Evolutionary conservation across 768 basidiomycete species (phyloP).

Genomic region (Macrocybe gigantea): DNA sequence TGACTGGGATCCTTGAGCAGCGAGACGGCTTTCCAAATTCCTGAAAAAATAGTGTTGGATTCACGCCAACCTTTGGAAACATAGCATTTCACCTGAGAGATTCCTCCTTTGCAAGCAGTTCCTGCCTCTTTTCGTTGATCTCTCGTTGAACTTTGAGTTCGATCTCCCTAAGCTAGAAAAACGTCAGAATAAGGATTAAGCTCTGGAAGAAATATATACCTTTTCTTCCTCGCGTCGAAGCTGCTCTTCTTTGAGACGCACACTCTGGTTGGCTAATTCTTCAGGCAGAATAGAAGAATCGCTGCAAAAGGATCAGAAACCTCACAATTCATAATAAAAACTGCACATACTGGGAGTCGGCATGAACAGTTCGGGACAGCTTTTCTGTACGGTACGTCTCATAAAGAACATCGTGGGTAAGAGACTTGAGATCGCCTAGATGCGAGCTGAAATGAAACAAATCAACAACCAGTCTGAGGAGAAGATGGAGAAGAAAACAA

Average conservation of each 20-base stretch:
- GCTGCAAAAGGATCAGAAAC: constrained; percentile 27
- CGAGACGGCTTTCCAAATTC: constrained; percentile 86
- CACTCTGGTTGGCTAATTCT: constrained; percentile 94
- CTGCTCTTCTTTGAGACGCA: constrained; percentile 98
- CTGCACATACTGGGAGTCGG: constrained; percentile 61
- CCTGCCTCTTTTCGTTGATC: constrained; percentile 96
- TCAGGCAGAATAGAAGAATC: constrained; percentile 92
- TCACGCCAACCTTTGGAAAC: background rate
- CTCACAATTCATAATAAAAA: constrained; percentile 3
- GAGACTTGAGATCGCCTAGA: constrained; percentile 87
- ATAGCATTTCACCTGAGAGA: constrained; percentile 63
- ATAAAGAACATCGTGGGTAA: constrained; percentile 91
- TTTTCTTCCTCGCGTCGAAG: constrained; percentile 96
- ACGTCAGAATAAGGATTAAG: constrained; percentile 2
- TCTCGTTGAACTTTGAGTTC: constrained; percentile 97
- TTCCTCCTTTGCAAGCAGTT: constrained; percentile 94
- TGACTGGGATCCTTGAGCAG: constrained; percentile 78
- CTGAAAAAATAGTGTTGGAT: constrained; percentile 27
- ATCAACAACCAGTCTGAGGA: constrained; percentile 5
- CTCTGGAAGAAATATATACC: constrained; percentile 29
- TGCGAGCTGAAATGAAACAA: constrained; percentile 60
- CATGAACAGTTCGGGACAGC: constrained; percentile 81
- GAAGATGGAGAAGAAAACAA: constrained; percentile 14
- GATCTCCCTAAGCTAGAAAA: constrained; percentile 81
- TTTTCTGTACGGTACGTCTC: constrained; percentile 99